Conservation (phyloP, 148 eudicot species). For the Suaeda aralocaspica region DNA sequence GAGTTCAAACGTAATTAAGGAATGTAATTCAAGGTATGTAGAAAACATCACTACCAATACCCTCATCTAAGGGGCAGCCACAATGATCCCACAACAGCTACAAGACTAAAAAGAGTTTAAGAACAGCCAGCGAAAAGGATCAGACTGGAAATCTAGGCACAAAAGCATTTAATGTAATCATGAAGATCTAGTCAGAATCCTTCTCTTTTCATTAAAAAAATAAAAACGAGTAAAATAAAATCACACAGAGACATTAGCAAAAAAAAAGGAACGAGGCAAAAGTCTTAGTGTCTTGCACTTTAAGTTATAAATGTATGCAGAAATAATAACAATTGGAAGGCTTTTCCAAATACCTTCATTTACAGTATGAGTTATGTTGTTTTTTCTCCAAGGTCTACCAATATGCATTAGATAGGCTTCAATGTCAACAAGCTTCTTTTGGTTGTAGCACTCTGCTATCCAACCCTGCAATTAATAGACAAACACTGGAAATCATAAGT, state of each 20-base stretch:
- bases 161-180: not conserved
- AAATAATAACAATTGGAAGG: not conserved
- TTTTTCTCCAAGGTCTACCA: conserved; percentile 89
- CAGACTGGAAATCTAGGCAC: no score
- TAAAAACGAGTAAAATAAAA: no score
- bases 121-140: not conserved
- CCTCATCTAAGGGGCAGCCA: no score
- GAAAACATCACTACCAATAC: not conserved
- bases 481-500: conserved; percentile 21
- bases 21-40: not conserved
- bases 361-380: conserved; percentile 29
- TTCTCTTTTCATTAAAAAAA: not conserved
- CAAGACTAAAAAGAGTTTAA: not conserved
- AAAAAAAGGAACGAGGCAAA: not conserved
- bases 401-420: conserved; percentile 77
- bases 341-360: conserved; percentile 41
- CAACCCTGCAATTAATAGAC: conserved; percentile 53
- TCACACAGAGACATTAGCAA: not conserved
- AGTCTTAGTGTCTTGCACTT: no score
- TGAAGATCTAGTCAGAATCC: not conserved
- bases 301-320: no score
- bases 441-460: conserved; percentile 71
- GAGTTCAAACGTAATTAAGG: not conserved
- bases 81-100: not conserved
- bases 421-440: conserved; percentile 83